Evolutionary conservation across 2,329 filamentous ascomycete genomes (phyloP).

Genomic region (Colletotrichum graminicola): DNA sequence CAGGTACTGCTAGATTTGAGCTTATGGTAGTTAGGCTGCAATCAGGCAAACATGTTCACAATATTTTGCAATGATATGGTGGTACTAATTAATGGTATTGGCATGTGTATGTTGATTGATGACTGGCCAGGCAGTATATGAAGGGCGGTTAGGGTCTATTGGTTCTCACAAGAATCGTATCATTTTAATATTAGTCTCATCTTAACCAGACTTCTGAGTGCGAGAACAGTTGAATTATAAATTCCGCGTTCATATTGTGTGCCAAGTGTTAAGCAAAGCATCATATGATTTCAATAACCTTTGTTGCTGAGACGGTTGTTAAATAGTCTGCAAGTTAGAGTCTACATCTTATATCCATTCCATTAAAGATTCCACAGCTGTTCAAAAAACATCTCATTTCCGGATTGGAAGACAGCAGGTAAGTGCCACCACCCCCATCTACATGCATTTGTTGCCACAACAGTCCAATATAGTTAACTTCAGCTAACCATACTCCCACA

Average conservation of each 20-base stretch:
- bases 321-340: background rate
- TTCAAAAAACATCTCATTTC: background rate
- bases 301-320: background rate
- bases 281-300: background rate
- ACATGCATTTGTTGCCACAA: too few relatives aligned
- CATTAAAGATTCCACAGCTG: background rate
- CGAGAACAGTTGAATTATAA: background rate
- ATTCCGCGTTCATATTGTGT: too few relatives aligned
- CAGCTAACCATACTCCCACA: background rate
- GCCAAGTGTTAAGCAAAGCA: too few relatives aligned
- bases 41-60: background rate
- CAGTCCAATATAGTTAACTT: background rate
- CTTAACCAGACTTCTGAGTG: background rate
- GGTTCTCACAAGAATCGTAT: background rate
- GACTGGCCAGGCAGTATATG: background rate
- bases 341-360: background rate
- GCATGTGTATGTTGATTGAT: background rate
- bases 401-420: background rate
- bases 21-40: background rate
- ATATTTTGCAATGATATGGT: background rate
- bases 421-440: background rate
- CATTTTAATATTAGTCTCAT: background rate
- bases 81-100: background rate
- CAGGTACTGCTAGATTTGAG: background rate
- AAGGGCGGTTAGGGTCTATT: background rate